Conservation (phyloP, 352 stramenopile species). For the Pythium brassicae region DNA sequence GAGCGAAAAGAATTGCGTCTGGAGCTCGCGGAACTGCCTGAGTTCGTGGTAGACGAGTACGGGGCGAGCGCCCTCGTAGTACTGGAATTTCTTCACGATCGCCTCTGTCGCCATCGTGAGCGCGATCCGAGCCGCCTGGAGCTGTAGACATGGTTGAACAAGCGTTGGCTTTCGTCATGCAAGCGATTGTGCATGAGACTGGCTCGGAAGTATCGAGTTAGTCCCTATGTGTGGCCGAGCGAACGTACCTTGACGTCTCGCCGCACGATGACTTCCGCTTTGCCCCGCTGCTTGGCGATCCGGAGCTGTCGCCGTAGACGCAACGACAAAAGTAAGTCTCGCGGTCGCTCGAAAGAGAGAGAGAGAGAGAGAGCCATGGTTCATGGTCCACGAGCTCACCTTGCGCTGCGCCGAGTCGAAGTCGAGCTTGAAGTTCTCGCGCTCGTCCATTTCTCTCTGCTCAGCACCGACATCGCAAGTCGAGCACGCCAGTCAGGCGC, state of each 20-base stretch:
- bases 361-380: background rate
- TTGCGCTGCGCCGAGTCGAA: slow-evolving; percentile 28
- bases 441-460: slow-evolving; percentile 25
- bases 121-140: slow-evolving; percentile 15
- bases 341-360: background rate
- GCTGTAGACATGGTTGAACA: slow-evolving; percentile 5
- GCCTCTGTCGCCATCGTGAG: slow-evolving; percentile 13
- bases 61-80: slow-evolving; percentile 20
- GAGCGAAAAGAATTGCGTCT: slow-evolving; percentile 21
- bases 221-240: background rate
- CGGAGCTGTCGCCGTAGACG: slow-evolving; percentile 14
- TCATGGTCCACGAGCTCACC: background rate
- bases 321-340: background rate
- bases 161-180: no score
- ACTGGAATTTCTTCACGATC: slow-evolving; percentile 20
- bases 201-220: no score
- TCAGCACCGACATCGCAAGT: background rate
- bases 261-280: slow-evolving; percentile 22
- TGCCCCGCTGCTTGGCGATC: slow-evolving; percentile 15
- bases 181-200: background rate
- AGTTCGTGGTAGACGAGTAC: slow-evolving; percentile 25
- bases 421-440: slow-evolving; percentile 27
- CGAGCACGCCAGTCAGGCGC: background rate
- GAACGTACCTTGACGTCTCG: slow-evolving; percentile 23
- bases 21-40: slow-evolving; percentile 22